Evolutionary conservation across 495 filamentous ascomycete genomes (phyloP), one percentile per base, ranked within the genome.

Genomic region (Pyrenula massariospora): DNA sequence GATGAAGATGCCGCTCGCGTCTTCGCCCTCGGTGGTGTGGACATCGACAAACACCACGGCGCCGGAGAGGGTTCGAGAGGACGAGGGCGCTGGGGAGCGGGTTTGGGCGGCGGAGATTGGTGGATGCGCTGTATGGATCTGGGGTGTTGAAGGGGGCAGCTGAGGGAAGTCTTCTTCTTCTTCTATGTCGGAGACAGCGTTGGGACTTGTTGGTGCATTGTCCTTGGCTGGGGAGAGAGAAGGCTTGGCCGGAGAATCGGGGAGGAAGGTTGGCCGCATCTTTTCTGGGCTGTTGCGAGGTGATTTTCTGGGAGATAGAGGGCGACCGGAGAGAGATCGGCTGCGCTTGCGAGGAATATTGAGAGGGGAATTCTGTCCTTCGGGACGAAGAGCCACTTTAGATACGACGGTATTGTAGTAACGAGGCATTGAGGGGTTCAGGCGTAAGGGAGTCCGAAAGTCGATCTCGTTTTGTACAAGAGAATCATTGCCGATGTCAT

Each of bases 31-130:
- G 31, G 80, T 86, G 2, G 89, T 93, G 63, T 91, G 85, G n/a
- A 96, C 89, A 70, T 98, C 92, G 10, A 95, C 89, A 67, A 82
- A 89, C n/a, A 93, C 86, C 1, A 91, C 80, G 12, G 85, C 87
- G 2, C 91, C 91, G 12, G 77, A 75, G 1, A 95, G 73, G 1
- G 66, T 64, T 21, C 8, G 10, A 20, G 50, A 52, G n/a, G 8
- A 52, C 20, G 50, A 8, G 15, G 31, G 15, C n/a, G 50, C 8
- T 5, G 50, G 50, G 20, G 50, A 8, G 19, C 22, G n/a, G 19
- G 19, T 20, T 19, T 20, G 8, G 10, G 50, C 50, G 8, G 50
- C 50, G 10, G 50, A 20, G 50, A 24, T 52, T 5, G 50, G 50
- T 5, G 50, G 8, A 20, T 21, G 8, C 5, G 50, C 8, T 52